phyloP scores from a whole-genome alignment of 129 eudicot genomes.

The Ambrosia trifida region DNA sequence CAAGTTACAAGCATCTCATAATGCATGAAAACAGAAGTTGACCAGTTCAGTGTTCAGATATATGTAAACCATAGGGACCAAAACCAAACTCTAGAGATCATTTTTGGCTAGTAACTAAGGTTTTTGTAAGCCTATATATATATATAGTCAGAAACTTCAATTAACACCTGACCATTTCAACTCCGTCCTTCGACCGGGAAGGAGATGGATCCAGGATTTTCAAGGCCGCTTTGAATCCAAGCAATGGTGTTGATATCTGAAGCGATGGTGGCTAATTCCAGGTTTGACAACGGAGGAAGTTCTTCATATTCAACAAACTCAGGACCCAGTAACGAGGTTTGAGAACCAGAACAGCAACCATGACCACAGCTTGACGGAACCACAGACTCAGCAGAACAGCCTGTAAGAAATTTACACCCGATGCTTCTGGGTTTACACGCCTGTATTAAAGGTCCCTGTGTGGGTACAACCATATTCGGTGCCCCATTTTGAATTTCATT shows the following conservation, averaged over 20 bases:
- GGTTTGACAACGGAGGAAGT: conserved; percentile 45
- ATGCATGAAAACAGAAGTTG: neutral
- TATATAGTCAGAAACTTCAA: conserved; percentile 15
- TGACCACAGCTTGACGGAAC: conserved; percentile 67
- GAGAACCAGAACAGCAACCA: conserved; percentile 58
- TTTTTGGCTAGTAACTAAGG: neutral
- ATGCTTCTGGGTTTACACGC: conserved; percentile 39
- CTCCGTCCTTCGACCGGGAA: conserved; percentile 48
- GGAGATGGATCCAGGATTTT: conserved; percentile 26
- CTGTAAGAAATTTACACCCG: conserved; percentile 47
- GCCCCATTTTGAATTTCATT: conserved; percentile 20
- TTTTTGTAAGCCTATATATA: conserved; percentile 28
- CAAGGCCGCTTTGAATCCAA: conserved; percentile 80
- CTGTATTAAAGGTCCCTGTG: conserved; percentile 57
- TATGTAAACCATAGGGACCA: conserved; percentile 8
- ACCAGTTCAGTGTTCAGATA: neutral
- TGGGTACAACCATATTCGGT: conserved; percentile 33
- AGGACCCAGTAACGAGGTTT: conserved; percentile 59
- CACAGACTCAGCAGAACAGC: conserved; percentile 42
- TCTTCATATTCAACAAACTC: conserved; percentile 82
- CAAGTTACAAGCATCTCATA: conserved; percentile 1
- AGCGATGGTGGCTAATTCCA: conserved; percentile 58
- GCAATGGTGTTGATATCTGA: conserved; percentile 65
- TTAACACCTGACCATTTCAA: conserved; percentile 21
- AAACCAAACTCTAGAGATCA: conserved; percentile 9